Conservation (phyloP, 345 rosid species). For the Lepidium didymum region DNA sequence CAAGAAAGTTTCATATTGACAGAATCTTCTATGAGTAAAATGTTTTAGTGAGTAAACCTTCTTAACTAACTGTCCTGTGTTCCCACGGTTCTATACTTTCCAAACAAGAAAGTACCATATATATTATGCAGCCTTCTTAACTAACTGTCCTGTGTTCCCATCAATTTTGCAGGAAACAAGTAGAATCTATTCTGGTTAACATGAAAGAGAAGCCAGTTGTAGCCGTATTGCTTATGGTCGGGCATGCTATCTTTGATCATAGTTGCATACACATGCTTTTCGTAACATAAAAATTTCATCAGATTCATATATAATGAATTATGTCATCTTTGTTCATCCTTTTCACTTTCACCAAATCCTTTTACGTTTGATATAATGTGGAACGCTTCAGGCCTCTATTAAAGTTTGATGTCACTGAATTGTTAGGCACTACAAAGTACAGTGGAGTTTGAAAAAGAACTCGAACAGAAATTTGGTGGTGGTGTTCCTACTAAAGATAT, state of each 20-base stretch:
- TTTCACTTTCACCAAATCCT: not conserved
- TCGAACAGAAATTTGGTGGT: conserved; percentile 95
- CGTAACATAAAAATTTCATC: no score
- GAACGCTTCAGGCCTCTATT: conserved; percentile 13
- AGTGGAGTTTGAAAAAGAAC: conserved; percentile 89
- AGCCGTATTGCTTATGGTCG: conserved; percentile 72
- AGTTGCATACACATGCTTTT: no score
- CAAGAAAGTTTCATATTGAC: not conserved
- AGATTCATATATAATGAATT: no score
- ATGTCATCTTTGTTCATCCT: no score
- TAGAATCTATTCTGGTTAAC: conserved; percentile 76
- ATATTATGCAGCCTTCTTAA: not conserved
- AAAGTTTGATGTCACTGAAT: conserved; percentile 20
- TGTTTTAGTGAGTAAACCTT: not conserved
- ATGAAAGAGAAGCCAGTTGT: conserved; percentile 96
- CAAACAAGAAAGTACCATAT: not conserved
- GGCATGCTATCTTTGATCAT: conserved; percentile 24
- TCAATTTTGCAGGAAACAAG: conserved; percentile 64
- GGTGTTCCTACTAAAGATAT: conserved; percentile 55
- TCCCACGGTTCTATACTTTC: no score
- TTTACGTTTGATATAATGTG: not conserved
- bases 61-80: no score
- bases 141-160: not conserved
- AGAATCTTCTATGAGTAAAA: not conserved
- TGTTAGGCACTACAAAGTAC: conserved; percentile 87